These are phyloP conservation scores for Arthrobotrys sinensis DNA, from an alignment of 2,329 filamentous ascomycete genomes.

Conservation along the genomic window DNA sequence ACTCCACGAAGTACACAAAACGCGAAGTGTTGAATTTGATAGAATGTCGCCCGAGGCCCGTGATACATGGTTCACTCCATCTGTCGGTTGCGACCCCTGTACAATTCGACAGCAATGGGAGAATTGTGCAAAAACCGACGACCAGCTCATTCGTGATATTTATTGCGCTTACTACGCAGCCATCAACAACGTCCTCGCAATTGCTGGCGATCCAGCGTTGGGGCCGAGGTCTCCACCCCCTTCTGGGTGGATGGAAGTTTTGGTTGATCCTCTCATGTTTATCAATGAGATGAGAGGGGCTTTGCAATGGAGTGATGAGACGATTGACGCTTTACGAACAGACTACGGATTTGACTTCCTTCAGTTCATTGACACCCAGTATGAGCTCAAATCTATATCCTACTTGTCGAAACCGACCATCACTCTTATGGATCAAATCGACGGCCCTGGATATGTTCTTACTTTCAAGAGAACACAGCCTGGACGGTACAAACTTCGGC, in stretches of 20 bases:
- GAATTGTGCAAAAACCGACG: constrained; percentile 21
- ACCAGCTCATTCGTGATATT: constrained; percentile 34
- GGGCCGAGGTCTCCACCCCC: neutral
- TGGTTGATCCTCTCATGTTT: constrained; percentile 29
- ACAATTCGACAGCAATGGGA: constrained; percentile 23
- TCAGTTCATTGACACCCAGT: constrained; percentile 45
- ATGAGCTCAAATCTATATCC: constrained; percentile 10
- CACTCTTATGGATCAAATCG: neutral
- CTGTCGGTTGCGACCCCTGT: neutral
- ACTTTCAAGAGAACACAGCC: constrained; percentile 18
- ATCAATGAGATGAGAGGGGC: neutral
- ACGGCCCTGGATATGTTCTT: constrained; percentile 24
- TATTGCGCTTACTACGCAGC: constrained; percentile 32
- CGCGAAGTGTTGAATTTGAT: constrained; percentile 27
- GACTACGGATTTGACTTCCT: constrained; percentile 45
- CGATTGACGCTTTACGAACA: constrained; percentile 2
- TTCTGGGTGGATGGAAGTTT: constrained; percentile 41
- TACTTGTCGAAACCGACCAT: constrained; percentile 31
- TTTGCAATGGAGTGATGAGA: neutral
- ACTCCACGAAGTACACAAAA: constrained; percentile 28
- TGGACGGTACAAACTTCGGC: constrained; percentile 22
- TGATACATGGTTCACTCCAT: constrained; percentile 33
- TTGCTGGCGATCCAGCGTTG: neutral
- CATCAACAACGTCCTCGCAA: constrained; percentile 5
- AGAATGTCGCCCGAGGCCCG: neutral